Conservation (phyloP, 768 basidiomycete species). For the Nevesoporus exiguus region DNA sequence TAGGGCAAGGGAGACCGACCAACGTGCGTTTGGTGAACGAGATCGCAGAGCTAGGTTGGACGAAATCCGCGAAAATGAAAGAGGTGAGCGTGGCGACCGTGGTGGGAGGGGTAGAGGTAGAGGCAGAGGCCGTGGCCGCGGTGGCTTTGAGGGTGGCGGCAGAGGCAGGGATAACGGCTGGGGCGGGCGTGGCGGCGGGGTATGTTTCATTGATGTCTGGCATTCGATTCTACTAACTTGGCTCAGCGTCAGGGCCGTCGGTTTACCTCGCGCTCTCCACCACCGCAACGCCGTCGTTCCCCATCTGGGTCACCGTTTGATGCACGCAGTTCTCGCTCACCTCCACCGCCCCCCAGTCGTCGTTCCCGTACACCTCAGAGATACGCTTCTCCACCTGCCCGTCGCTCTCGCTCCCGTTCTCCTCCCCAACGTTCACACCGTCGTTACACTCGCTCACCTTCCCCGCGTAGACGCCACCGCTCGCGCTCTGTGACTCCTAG, state of each 20-base stretch:
- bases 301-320: conserved; percentile 36
- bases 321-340: conserved; percentile 39
- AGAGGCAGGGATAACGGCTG: conserved; percentile 58
- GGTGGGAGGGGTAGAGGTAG: conserved; percentile 53
- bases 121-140: conserved; percentile 54
- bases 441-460: conserved; percentile 25
- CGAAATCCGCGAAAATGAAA: conserved; percentile 63
- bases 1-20: conserved; percentile 59
- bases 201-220: conserved; percentile 11
- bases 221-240: conserved; percentile 6
- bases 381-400: conserved; percentile 36
- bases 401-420: conserved; percentile 35
- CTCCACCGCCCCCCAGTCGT: conserved; percentile 31
- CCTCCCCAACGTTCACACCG: conserved; percentile 24
- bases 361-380: conserved; percentile 37
- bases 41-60: conserved; percentile 67
- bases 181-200: conserved; percentile 62
- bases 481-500: conserved; percentile 34
- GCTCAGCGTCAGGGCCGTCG: conserved; percentile 44
- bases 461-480: conserved; percentile 27
- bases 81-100: conserved; percentile 41
- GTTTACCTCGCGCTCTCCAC: conserved; percentile 40
- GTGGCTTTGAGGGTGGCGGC: conserved; percentile 47
- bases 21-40: conserved; percentile 63
- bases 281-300: conserved; percentile 49